These are phyloP conservation scores for Solanum chmielewskii DNA, from an alignment of 257 asterid genomes.

Conservation along the genomic window DNA sequence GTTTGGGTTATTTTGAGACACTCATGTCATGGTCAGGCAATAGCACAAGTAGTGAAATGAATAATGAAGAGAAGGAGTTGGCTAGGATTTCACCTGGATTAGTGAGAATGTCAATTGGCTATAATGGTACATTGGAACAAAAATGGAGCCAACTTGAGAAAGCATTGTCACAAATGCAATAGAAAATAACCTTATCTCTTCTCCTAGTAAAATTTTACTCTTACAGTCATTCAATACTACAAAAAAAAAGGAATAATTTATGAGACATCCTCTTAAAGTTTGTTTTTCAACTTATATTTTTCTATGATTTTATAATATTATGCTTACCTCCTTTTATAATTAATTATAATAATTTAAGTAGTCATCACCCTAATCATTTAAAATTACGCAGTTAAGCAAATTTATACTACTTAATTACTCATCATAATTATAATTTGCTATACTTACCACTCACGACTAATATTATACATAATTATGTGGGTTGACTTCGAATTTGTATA, in stretches of 20 bases:
- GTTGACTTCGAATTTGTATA: too few species aligned
- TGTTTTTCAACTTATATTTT: too few species aligned
- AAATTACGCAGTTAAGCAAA: too few species aligned
- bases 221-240: background rate
- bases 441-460: too few species aligned
- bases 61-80: slow-evolving; percentile 44
- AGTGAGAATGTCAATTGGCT: slow-evolving; percentile 78
- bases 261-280: too few species aligned
- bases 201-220: too few species aligned
- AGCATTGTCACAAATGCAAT: slow-evolving; percentile 49
- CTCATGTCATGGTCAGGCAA: slow-evolving; percentile 87
- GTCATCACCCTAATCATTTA: background rate
- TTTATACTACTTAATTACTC: too few species aligned
- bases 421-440: too few species aligned
- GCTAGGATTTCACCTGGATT: slow-evolving; percentile 87
- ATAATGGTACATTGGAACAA: slow-evolving; percentile 72
- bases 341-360: background rate
- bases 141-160: slow-evolving; percentile 85
- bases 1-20: slow-evolving; percentile 87
- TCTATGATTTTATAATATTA: too few species aligned
- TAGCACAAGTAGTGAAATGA: slow-evolving; percentile 89
- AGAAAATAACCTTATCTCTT: background rate
- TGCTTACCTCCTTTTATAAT: too few species aligned
- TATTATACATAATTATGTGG: too few species aligned
- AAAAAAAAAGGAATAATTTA: too few species aligned